Evolutionary conservation across 2,329 filamentous ascomycete species (phyloP), one percentile per base, ranked within the genome.

Genomic region (Talaromyces islandicus): DNA sequence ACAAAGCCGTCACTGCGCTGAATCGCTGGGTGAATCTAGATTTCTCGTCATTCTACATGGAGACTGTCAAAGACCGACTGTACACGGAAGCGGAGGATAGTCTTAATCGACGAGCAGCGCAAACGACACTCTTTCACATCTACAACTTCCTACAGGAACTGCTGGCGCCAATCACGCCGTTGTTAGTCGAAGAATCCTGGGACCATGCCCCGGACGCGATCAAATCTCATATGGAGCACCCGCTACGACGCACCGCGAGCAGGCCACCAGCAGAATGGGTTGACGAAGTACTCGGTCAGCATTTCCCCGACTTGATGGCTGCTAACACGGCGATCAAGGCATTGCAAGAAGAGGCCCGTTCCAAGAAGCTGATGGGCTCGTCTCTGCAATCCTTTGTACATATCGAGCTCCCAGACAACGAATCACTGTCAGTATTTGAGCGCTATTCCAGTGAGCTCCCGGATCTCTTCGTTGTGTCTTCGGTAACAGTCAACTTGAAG

Each of bases 11-110:
- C 6, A 85, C 81, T 61, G 76, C 83, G 4, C 81, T 97, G 64
- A 95, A 92, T 73, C 84, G 85, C 64, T 97, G 92, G 87, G 82
- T 96, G 61, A 86, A 87, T 59, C 86, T 82, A 25, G 90, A 97
- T 66, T 82, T 99, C 25, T 97, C 92, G 0, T 88, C 93, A 0
- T 96, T 97, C 73, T 99, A 97, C 73, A 85, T 99, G 60, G 94
- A 99, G 74, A 87, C 90, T 0, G 81, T 92, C 67, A 99, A 99
- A 75, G 94, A 99, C 69, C 83, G 91, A 3, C 80, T 97, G 1
- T 99, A 99, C 78, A 94, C 92, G 52, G 90, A 89, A 30, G 84
- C 87, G 62, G 84, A 84, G 14, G 81, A 83, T 14, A 88, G 89
- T 53, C 80, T 83, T 4, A 75, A 90, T 54, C 79, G 85, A 57